These are phyloP conservation scores for Aspergillus ibericus DNA, from an alignment of 2,329 filamentous ascomycete species.

Conservation along the genomic window DNA sequence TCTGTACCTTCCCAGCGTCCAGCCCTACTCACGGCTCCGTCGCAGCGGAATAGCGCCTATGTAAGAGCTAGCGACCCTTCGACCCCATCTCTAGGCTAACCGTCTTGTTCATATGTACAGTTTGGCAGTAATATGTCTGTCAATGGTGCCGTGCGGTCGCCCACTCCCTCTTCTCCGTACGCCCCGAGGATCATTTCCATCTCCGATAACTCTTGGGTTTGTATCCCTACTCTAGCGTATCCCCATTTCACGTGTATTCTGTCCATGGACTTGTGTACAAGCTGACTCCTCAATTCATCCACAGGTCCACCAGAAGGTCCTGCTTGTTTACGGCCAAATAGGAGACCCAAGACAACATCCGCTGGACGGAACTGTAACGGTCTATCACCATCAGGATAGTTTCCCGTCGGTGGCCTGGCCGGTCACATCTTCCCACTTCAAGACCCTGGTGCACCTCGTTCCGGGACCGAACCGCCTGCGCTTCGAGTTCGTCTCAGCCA, in stretches of 20 bases:
- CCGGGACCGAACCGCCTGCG: slow-evolving; percentile 86
- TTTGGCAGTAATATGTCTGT: slow-evolving; percentile 34
- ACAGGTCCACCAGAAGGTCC: slow-evolving; percentile 86
- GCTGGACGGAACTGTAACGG: slow-evolving; percentile 75
- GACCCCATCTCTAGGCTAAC: background rate
- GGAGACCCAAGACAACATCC: slow-evolving; percentile 68
- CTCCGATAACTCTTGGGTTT: slow-evolving; percentile 79
- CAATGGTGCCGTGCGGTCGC: slow-evolving; percentile 48
- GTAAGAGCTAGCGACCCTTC: slow-evolving; percentile 31
- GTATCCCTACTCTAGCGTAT: slow-evolving; percentile 32
- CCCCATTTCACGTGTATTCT: background rate
- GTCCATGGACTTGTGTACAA: background rate
- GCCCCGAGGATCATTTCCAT: slow-evolving; percentile 79
- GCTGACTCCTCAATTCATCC: background rate
- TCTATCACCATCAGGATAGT: slow-evolving; percentile 78
- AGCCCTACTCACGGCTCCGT: slow-evolving; percentile 39
- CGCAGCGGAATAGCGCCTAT: slow-evolving; percentile 45
- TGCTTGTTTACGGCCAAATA: slow-evolving; percentile 78
- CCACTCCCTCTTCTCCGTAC: slow-evolving; percentile 70
- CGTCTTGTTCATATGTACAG: slow-evolving; percentile 23
- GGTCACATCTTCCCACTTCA: slow-evolving; percentile 86
- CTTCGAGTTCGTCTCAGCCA: slow-evolving; percentile 84
- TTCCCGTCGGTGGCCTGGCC: slow-evolving; percentile 86
- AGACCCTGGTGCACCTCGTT: slow-evolving; percentile 83
- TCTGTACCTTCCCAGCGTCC: slow-evolving; percentile 51